phyloP scores from a whole-genome alignment of 441 rosid species.

The Jatropha podagrica region DNA sequence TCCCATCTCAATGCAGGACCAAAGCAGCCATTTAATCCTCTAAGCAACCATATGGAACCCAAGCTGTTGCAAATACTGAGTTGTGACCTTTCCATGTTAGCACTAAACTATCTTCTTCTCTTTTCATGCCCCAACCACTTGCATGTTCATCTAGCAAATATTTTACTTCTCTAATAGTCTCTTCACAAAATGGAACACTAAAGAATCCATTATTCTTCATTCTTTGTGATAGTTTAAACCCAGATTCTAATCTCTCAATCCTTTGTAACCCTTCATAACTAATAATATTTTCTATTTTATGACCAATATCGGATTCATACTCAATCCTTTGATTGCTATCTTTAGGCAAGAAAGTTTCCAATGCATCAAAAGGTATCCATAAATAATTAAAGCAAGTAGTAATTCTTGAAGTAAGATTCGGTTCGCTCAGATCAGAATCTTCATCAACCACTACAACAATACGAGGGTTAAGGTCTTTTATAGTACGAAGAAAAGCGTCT shows the following conservation, averaged over 20 bases:
- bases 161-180: conserved; percentile 50
- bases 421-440: conserved; percentile 48
- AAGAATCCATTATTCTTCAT: conserved; percentile 48
- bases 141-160: conserved; percentile 62
- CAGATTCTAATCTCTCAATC: conserved; percentile 54
- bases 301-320: conserved; percentile 57
- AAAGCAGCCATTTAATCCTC: conserved; percentile 17
- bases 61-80: conserved; percentile 61
- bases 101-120: conserved; percentile 56
- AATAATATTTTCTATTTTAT: conserved; percentile 54
- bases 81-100: conserved; percentile 74
- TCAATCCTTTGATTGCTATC: conserved; percentile 57
- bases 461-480: conserved; percentile 47
- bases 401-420: conserved; percentile 50
- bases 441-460: conserved; percentile 52
- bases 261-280: conserved; percentile 55
- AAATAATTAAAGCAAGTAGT: conserved; percentile 57
- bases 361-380: conserved; percentile 72
- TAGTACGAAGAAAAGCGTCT: conserved; percentile 38
- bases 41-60: conserved; percentile 37
- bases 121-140: conserved; percentile 74
- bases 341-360: conserved; percentile 61
- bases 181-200: conserved; percentile 47
- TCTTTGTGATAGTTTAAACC: conserved; percentile 40
- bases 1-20: conserved; percentile 1